phyloP scores from a whole-genome alignment of 257 asterid species.

The Pogostemon cablin region DNA sequence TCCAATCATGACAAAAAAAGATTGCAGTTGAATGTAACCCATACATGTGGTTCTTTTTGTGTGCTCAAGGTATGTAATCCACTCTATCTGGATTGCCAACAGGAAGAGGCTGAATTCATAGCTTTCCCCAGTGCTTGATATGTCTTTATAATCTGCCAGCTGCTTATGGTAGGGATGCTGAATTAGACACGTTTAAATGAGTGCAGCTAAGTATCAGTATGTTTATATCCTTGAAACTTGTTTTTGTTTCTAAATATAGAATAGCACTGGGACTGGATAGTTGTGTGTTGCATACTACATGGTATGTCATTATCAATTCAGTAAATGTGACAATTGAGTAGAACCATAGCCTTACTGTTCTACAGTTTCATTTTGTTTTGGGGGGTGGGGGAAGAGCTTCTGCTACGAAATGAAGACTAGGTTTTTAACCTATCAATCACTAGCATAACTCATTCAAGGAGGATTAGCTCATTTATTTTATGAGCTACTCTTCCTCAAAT shows the following conservation, averaged over 20 bases:
- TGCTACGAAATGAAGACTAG: constrained; percentile 3
- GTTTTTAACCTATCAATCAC: too few relatives aligned
- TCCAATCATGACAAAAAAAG: constrained; percentile 7
- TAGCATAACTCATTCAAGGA: too few relatives aligned
- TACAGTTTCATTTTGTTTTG: not conserved
- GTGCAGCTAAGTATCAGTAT: constrained; percentile 1
- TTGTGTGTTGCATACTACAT: not conserved
- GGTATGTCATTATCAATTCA: constrained; percentile 3
- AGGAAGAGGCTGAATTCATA: not conserved
- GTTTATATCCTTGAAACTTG: not conserved
- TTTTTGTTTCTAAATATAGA: not conserved
- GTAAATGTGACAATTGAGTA: not conserved
- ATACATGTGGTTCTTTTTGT: not conserved
- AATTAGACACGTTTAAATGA: not conserved
- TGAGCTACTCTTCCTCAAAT: not conserved
- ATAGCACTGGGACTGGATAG: not conserved
- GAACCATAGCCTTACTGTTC: not conserved
- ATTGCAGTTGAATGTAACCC: not conserved
- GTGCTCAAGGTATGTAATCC: not conserved
- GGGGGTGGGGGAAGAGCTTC: not conserved
- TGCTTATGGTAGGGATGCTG: constrained; percentile 4
- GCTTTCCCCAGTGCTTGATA: not conserved
- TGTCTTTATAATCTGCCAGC: not conserved
- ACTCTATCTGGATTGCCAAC: not conserved
- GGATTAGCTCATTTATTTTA: too few relatives aligned